phyloP scores from a whole-genome alignment of 1,284 basidiomycete genomes.

The Bjerkandera adusta region DNA sequence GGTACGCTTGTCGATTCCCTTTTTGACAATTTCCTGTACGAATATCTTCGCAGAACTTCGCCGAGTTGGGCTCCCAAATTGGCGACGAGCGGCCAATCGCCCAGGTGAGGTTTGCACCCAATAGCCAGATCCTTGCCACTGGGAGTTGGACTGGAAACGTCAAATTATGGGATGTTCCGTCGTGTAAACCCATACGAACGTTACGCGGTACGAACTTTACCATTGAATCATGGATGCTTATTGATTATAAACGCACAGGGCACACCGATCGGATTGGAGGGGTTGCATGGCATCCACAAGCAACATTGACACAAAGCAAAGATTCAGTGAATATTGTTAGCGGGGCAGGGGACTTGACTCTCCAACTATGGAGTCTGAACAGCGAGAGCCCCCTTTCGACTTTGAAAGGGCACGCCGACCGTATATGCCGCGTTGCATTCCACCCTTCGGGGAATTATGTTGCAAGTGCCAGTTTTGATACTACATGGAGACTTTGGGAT shows the following conservation, averaged over 20 bases:
- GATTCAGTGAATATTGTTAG: constrained; percentile 85
- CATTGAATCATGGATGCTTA: not conserved
- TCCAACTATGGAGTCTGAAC: constrained; percentile 89
- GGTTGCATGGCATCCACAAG: constrained; percentile 95
- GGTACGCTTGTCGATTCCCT: constrained; percentile 41
- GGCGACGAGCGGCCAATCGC: constrained; percentile 95
- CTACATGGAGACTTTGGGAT: constrained; percentile 99
- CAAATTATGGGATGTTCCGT: constrained; percentile 94
- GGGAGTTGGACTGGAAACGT: constrained; percentile 95
- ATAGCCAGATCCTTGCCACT: constrained; percentile 85
- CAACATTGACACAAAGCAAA: constrained; percentile 76
- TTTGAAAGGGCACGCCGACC: constrained; percentile 85
- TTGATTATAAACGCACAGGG: constrained; percentile 50
- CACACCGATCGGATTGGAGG: constrained; percentile 93
- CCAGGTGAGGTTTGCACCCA: constrained; percentile 92
- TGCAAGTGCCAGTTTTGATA: constrained; percentile 95
- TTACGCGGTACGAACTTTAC: constrained; percentile 54
- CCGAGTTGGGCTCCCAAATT: constrained; percentile 95
- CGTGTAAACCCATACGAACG: constrained; percentile 74
- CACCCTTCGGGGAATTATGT: constrained; percentile 94
- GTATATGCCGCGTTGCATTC: constrained; percentile 92
- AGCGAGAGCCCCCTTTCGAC: constrained; percentile 81
- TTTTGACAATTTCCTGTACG: not conserved
- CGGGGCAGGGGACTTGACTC: constrained; percentile 83
- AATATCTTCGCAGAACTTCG: constrained; percentile 60